Evolutionary conservation across 768 basidiomycete species (phyloP), one percentile per base, ranked within the genome.

Genomic region (Termitomyces sp.): DNA sequence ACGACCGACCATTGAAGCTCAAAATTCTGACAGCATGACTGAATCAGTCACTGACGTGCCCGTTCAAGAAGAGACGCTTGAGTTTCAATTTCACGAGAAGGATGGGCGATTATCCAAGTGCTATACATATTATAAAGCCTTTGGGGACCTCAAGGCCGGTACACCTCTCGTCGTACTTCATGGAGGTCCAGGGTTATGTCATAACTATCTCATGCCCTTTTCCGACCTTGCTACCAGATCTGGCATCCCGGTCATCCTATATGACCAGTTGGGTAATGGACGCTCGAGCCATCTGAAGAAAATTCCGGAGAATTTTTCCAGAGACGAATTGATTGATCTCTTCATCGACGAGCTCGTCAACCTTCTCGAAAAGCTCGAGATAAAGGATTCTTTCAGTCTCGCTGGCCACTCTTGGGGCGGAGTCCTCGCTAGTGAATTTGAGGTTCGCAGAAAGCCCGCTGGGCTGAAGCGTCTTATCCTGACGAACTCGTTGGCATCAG

Each of bases 321-420:
- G 45, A 28, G 45, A 28, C 7, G 45, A 46, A 10, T 28, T 46
- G 26, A 35, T 75, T 22, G 73, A 79, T 7, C 74, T 85, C 3
- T 85, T 82, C 69, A 65, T 80, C 54, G 77, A 77, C 43, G 80
- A 86, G 69, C 77, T 86, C 35, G 72, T 74, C 28, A 83, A 81
- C 53, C 61, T 85, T 9, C 53, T 84, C 24, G 46, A 61, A 4
- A 61, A 78, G 22, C 69, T 85, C 20, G 72, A 68, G 0, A 74
- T 84, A 58, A 44, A 65, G 9, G 62, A 66, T 6, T 60, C 65
- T n/a, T 84, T 76, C 64, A 72, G 77, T 60, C 63, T 85, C 1
- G 60, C 77, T 1, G 84, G 84, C 0, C 83, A 85, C 49, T 83
- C 80, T 5, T 83, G 83, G 83, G 58, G 84, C 13, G 82, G 77